A percentile compares a stretch with the other conserved stretches of the same genome.
These are phyloP conservation scores for Aspergillus sparsus DNA, from an alignment of 495 filamentous ascomycete species.

Conservation along the genomic window DNA sequence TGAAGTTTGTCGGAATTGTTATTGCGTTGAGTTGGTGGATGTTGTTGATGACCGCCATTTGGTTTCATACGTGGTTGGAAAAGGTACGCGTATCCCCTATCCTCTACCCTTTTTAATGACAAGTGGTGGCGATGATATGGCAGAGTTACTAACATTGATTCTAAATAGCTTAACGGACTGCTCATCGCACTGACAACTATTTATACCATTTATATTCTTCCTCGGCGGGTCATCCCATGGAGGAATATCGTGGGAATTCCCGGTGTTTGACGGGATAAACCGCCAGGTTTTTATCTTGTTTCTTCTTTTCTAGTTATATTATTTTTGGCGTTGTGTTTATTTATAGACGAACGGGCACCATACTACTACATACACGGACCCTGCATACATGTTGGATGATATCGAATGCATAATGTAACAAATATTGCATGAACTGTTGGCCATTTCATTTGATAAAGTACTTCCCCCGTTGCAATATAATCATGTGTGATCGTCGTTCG, in stretches of 20 bases:
- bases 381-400: too few species aligned
- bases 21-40: slow-evolving; percentile 79
- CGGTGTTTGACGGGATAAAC: slow-evolving; percentile 54
- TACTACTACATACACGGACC: too few species aligned
- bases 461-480: too few species aligned
- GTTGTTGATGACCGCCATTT: slow-evolving; percentile 95
- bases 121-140: too few species aligned
- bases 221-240: slow-evolving; percentile 62
- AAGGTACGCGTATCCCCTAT: slow-evolving; percentile 60
- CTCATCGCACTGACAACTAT: slow-evolving; percentile 63
- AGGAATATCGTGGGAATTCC: slow-evolving; percentile 73
- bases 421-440: too few species aligned
- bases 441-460: too few species aligned
- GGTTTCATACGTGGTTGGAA: slow-evolving; percentile 98
- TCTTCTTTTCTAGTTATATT: not conserved
- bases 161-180: slow-evolving; percentile 27
- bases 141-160: not conserved
- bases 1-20: slow-evolving; percentile 49
- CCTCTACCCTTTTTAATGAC: slow-evolving; percentile 6
- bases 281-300: too few species aligned
- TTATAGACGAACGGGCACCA: not conserved
- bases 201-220: slow-evolving; percentile 75
- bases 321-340: not conserved
- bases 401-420: too few species aligned
- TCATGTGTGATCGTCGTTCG: too few species aligned